Percentiles rank a stretch among this genome's conserved stretches.
Evolutionary conservation across 345 rosid genomes (phyloP).

Genomic region (Cardamine occulta): DNA sequence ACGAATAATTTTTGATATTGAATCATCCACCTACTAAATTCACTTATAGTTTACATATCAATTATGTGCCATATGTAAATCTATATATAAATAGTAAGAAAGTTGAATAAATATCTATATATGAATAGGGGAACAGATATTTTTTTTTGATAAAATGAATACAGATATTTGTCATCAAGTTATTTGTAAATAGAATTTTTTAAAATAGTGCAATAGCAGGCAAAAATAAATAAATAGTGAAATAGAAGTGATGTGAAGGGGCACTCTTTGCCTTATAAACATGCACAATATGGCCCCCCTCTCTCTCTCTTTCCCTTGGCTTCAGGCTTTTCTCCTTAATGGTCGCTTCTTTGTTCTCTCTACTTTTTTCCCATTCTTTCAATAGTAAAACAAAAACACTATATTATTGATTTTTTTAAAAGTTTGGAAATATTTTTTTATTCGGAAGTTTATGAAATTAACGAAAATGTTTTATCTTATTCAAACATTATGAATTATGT

Average conservation of each 20-base stretch:
- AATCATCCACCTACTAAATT: background rate
- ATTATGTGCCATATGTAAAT: background rate
- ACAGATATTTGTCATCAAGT: background rate
- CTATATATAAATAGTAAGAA: background rate
- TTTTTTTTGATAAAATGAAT: no score
- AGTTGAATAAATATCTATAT: background rate
- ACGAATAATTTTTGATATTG: background rate
- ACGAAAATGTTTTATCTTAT: background rate
- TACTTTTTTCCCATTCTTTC: constrained; percentile 8
- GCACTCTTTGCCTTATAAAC: constrained; percentile 24
- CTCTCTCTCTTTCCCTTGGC: constrained; percentile 38
- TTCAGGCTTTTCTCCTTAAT: constrained; percentile 45
- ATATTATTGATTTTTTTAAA: no score
- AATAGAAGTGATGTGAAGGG: constrained; percentile 36
- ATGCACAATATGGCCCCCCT: constrained; percentile 41
- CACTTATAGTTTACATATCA: background rate
- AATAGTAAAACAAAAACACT: background rate
- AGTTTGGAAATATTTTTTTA: background rate
- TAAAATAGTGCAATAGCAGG: background rate
- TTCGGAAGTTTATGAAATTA: background rate
- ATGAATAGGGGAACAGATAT: background rate
- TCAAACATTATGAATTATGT: background rate
- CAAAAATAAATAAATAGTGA: constrained; percentile 16
- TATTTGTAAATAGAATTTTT: background rate
- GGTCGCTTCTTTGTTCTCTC: constrained; percentile 35